These are phyloP conservation scores for Vitis hybrid DNA, from an alignment of 177 flowering plant genomes.

Conservation along the genomic window DNA sequence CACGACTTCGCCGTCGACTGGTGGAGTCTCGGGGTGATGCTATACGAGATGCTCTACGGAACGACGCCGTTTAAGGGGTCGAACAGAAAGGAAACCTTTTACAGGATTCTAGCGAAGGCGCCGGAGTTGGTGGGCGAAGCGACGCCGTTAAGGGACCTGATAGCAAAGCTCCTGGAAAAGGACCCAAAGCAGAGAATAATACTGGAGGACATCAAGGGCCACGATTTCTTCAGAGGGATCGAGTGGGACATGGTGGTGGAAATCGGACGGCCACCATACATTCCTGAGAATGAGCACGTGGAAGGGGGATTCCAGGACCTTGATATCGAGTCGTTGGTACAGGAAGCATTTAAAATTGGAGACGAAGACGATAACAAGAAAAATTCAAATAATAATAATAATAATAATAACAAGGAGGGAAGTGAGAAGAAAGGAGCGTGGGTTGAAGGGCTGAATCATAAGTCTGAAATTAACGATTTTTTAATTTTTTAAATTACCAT, in stretches of 20 bases:
- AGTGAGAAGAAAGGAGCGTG: conserved; percentile 16
- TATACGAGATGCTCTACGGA: conserved; percentile 91
- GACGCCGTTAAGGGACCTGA: conserved; percentile 75
- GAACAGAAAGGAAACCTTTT: conserved; percentile 77
- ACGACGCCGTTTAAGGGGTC: conserved; percentile 71
- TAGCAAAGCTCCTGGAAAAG: conserved; percentile 61
- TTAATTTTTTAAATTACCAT: conserved; percentile 22
- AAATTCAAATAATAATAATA: neutral
- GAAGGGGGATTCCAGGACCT: conserved; percentile 34
- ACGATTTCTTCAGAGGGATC: conserved; percentile 63
- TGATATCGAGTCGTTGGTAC: conserved; percentile 63
- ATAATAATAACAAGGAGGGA: neutral
- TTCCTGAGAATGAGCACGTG: conserved; percentile 39
- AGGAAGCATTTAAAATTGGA: conserved; percentile 31
- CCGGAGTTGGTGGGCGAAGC: conserved; percentile 67
- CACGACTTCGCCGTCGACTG: conserved; percentile 86
- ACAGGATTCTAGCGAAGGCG: conserved; percentile 45
- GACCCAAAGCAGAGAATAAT: conserved; percentile 59
- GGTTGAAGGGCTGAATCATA: conserved; percentile 27
- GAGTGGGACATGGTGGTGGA: conserved; percentile 56
- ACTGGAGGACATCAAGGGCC: conserved; percentile 61
- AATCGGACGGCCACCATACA: conserved; percentile 66
- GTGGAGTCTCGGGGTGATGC: conserved; percentile 83
- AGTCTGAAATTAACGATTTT: conserved; percentile 27
- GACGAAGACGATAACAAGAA: conserved; percentile 12